These are phyloP conservation scores for Leccinum longicurvipes DNA, from an alignment of 768 basidiomycete genomes.

Conservation along the genomic window DNA sequence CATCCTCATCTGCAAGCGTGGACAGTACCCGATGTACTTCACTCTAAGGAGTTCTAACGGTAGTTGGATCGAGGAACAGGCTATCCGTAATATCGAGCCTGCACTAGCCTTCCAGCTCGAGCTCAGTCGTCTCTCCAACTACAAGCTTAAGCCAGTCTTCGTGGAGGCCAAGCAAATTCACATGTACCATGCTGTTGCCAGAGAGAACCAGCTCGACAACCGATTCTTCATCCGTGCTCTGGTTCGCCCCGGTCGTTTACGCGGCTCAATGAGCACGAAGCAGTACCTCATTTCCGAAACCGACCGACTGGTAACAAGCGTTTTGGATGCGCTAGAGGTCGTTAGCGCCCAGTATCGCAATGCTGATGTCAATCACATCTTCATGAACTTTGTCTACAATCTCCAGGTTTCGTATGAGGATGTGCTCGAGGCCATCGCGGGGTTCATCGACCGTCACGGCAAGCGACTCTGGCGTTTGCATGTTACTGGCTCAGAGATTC, in stretches of 20 bases:
- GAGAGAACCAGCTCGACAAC: conserved; percentile 96
- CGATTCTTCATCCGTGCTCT: conserved; percentile 98
- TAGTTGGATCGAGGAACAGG: conserved; percentile 88
- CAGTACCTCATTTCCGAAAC: conserved; percentile 99
- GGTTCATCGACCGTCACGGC: conserved; percentile 98
- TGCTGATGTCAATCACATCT: conserved; percentile 97
- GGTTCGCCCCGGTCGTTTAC: conserved; percentile 91
- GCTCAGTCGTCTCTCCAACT: conserved; percentile 92
- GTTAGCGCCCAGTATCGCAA: conserved; percentile 86
- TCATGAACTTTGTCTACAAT: conserved; percentile 98
- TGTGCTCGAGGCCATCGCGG: conserved; percentile 94
- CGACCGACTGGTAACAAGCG: conserved; percentile 89
- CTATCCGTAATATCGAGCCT: conserved; percentile 97
- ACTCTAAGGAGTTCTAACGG: conserved; percentile 76
- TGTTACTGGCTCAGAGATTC: conserved; percentile 96
- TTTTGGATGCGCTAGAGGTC: conserved; percentile 93
- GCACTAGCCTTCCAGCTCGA: conserved; percentile 98
- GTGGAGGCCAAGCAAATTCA: conserved; percentile 98
- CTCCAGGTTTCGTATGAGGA: conserved; percentile 95
- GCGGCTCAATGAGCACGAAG: conserved; percentile 90
- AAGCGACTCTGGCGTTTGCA: conserved; percentile 98
- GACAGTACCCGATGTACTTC: conserved; percentile 92
- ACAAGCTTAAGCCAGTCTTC: conserved; percentile 94
- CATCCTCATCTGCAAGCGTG: conserved; percentile 85
- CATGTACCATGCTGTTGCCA: conserved; percentile 93